These are phyloP conservation scores for Sabuloglossum arenarium DNA, from an alignment of 495 filamentous ascomycete genomes.

Conservation along the genomic window DNA sequence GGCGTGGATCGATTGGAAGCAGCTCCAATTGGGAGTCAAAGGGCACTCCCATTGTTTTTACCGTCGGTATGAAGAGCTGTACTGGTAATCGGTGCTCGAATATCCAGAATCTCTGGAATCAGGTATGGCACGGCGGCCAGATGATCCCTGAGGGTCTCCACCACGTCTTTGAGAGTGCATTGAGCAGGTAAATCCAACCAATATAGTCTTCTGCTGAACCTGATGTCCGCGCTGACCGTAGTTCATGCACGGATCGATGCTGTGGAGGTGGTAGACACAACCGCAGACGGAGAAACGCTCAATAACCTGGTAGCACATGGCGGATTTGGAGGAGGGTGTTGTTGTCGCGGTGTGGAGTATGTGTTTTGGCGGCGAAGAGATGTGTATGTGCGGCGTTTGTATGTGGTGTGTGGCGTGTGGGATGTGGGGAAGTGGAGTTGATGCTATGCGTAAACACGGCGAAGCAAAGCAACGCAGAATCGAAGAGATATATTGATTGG, in stretches of 20 bases:
- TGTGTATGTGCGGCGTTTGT: too few relatives aligned
- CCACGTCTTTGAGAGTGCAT: conserved; percentile 28
- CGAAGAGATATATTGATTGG: neutral
- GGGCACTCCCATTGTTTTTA: neutral
- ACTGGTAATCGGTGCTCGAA: conserved; percentile 18
- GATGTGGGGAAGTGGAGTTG: neutral
- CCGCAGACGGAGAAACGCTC: conserved; percentile 63
- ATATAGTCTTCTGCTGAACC: conserved; percentile 50
- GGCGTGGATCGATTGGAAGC: neutral
- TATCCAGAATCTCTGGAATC: conserved; percentile 32
- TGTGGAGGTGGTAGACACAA: conserved; percentile 64
- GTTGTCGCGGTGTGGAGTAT: neutral
- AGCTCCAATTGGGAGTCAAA: neutral
- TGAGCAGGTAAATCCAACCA: conserved; percentile 61
- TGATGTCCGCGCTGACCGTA: conserved; percentile 50
- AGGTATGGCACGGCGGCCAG: neutral
- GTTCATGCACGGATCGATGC: conserved; percentile 49
- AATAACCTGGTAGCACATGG: conserved; percentile 52
- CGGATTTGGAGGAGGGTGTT: neutral
- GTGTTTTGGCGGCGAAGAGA: neutral
- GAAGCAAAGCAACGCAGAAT: neutral
- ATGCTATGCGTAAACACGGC: neutral
- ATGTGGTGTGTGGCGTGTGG: neutral
- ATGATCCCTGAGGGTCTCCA: neutral
- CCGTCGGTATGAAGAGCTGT: conserved; percentile 4